Conservation (phyloP, 768 basidiomycete species). For the Rhodotorula graminis region DNA sequence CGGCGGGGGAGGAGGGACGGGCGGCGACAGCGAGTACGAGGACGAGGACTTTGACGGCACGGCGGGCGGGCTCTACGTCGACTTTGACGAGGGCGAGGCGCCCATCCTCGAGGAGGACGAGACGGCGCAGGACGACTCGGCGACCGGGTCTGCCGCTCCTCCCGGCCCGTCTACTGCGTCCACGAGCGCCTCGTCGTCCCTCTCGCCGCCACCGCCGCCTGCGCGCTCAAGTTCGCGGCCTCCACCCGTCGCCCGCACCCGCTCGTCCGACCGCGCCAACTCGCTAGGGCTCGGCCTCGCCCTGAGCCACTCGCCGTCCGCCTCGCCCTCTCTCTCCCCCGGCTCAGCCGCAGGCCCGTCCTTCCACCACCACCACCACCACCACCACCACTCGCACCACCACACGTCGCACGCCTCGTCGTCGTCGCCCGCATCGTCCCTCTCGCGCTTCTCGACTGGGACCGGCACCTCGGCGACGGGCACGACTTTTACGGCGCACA, state of each 20-base stretch:
- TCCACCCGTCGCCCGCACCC: background rate
- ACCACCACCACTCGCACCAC: too few species aligned
- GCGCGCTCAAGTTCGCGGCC: background rate
- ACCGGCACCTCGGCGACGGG: background rate
- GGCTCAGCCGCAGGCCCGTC: background rate
- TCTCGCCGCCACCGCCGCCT: too few species aligned
- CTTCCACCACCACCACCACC: too few species aligned
- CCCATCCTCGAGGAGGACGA: background rate
- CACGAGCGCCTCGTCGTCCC: too few species aligned
- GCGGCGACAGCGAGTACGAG: conserved; percentile 5
- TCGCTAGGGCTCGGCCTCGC: too few species aligned
- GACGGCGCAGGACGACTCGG: background rate
- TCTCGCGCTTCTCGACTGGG: conserved; percentile 6
- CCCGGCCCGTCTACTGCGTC: too few species aligned
- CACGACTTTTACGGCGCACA: conserved; percentile 41
- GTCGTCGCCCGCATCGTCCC: conserved; percentile 9
- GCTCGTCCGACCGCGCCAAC: background rate
- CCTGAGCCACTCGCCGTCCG: too few species aligned
- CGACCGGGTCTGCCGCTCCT: background rate
- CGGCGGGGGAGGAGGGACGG: conserved; percentile 1
- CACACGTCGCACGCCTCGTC: background rate
- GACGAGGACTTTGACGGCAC: conserved; percentile 12
- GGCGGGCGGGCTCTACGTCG: background rate
- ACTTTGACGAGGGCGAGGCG: conserved; percentile 7
- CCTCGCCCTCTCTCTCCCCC: too few species aligned